Percentiles rank a stretch among this genome's conserved stretches.
Evolutionary conservation across 2,329 filamentous ascomycete species (phyloP).

Genomic region (Alternaria alternata): DNA sequence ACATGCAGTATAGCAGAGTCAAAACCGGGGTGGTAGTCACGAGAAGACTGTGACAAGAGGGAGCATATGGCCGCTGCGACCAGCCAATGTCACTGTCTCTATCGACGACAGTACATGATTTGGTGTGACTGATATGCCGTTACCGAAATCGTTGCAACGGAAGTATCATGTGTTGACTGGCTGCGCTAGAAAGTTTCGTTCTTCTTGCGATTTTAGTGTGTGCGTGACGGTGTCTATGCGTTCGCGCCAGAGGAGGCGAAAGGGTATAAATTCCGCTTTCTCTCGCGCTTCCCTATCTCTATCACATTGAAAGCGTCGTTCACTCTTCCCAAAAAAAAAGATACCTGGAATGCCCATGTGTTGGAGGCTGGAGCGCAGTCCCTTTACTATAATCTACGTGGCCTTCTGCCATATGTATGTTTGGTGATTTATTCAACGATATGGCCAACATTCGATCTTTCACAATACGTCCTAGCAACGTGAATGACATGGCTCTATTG

Average conservation of each 20-base stretch:
- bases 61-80: neutral
- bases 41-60: neutral
- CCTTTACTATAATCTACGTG: too few relatives aligned
- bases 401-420: too few relatives aligned
- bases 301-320: neutral
- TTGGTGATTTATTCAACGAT: neutral
- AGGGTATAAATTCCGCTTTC: neutral
- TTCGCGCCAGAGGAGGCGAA: neutral
- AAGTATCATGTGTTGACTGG: neutral
- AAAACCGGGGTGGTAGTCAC: neutral
- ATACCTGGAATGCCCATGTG: too few relatives aligned
- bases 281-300: neutral
- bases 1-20: too few relatives aligned
- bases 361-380: too few relatives aligned
- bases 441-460: neutral
- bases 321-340: neutral
- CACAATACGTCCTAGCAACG: neutral
- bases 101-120: neutral
- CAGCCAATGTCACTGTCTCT: neutral
- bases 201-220: neutral
- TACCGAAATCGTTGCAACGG: neutral
- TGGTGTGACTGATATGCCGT: neutral
- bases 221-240: neutral
- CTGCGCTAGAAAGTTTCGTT: accelerated
- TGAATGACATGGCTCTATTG: neutral